Evolutionary conservation across 2,329 filamentous ascomycete species (phyloP).

Genomic region (Aspergillus fructus): DNA sequence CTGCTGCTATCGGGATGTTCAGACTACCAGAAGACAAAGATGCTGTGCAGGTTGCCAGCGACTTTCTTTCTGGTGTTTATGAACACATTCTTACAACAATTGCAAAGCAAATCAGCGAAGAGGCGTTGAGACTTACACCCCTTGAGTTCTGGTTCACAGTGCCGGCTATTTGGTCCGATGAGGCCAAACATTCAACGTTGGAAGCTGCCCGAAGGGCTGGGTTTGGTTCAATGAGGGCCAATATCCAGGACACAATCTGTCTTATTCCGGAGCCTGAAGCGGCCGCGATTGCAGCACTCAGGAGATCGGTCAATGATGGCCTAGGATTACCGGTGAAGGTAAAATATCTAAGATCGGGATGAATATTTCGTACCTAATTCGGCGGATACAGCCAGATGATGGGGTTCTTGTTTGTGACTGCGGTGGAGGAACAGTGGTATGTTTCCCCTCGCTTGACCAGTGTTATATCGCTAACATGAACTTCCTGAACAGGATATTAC

Average conservation of each 20-base stretch:
- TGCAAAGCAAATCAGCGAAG: slow-evolving; percentile 15
- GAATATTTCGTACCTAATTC: background rate
- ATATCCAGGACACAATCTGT: slow-evolving; percentile 10
- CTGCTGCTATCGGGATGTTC: slow-evolving; percentile 14
- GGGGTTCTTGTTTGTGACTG: slow-evolving; percentile 26
- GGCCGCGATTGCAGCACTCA: slow-evolving; percentile 19
- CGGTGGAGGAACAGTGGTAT: slow-evolving; percentile 27
- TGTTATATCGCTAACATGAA: too few species aligned
- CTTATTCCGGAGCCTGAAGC: slow-evolving; percentile 24
- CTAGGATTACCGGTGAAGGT: background rate
- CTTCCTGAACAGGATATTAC: slow-evolving; percentile 17
- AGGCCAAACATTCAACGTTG: slow-evolving; percentile 18
- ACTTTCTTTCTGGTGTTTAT: slow-evolving; percentile 24
- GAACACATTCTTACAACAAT: slow-evolving; percentile 17
- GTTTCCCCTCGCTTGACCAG: background rate
- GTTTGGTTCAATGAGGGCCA: slow-evolving; percentile 3
- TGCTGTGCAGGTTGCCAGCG: slow-evolving; percentile 20
- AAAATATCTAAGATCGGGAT: background rate
- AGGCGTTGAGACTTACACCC: slow-evolving; percentile 6
- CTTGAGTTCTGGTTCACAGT: slow-evolving; percentile 29
- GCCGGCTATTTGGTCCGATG: slow-evolving; percentile 31
- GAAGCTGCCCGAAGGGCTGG: slow-evolving; percentile 12
- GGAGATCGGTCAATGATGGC: background rate
- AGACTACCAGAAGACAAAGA: slow-evolving; percentile 19
- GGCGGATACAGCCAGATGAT: background rate